Percentiles rank a stretch among this genome's conserved stretches.
phyloP scores from a whole-genome alignment of 768 basidiomycete species.

The Galerina marginata region DNA sequence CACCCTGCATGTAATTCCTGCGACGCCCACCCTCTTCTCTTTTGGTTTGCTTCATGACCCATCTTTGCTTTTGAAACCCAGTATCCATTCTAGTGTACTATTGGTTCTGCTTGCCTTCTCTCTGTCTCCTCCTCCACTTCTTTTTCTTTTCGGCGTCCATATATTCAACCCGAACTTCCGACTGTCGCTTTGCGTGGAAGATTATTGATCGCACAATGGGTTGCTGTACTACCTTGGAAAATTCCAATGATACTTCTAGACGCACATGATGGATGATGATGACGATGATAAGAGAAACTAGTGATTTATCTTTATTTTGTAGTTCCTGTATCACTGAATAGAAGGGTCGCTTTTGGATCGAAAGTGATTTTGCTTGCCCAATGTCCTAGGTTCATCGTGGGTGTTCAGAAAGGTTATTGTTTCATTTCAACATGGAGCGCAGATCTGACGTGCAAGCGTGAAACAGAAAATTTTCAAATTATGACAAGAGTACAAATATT shows the following conservation, averaged over 20 bases:
- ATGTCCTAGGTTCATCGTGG: no score
- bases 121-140: background rate
- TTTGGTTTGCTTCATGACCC: background rate
- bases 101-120: background rate
- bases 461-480: no score
- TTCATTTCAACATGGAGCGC: no score
- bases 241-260: constrained; percentile 18
- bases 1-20: constrained; percentile 6
- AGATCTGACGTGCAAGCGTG: no score
- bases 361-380: no score
- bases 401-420: no score
- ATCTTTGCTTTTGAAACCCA: constrained; percentile 6
- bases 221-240: constrained; percentile 20
- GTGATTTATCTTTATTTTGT: no score
- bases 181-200: constrained; percentile 9
- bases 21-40: constrained; percentile 4
- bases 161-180: background rate
- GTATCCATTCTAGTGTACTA: constrained; percentile 8
- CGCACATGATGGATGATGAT: background rate
- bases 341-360: no score
- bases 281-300: no score
- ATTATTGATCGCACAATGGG: constrained; percentile 10
- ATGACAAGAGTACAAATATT: no score
- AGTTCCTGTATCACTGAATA: no score
- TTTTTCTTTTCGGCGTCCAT: background rate